Base-by-base conservation (phyloP, 2,329 filamentous ascomycete species). In the Juglanconis sp. region DNA sequence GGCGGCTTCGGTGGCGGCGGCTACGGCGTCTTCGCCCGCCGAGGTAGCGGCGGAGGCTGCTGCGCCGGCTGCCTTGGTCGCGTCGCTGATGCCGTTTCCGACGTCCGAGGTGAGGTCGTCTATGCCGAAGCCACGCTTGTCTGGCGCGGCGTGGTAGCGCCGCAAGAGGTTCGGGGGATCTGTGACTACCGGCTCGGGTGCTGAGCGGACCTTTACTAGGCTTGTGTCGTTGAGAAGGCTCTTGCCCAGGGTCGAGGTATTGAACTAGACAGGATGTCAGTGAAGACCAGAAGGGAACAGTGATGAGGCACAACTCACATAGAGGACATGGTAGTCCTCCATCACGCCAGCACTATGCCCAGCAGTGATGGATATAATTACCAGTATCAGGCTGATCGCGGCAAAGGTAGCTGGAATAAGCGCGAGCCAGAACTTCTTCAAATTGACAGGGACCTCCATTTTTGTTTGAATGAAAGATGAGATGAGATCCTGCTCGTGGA, bases 171-270 rank as follows among this genome's bases (percentile, higher is more conserved):
- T 61, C 13, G 66, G 69, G 35, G 65, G 65, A 1, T 66, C 67
- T 35, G 65, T 46, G 3, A 67, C 64, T 40, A 51, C 31, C n/a
- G 52, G 52, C 58, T 24, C 38, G 9, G 60, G 40, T 34, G 44
- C 36, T 34, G 44, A 48, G 10, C 53, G 57, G 44, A 15, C 53
- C 35, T 56, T 59, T 3, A 56, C 17, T 3, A 31, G 63, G 1
- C 65, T 67, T 24, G 42, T 56, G n/a, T 56, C 42, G 10, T 70
- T 67, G 35, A 78, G 63, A 17, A 76, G 69, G 54, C 75, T 71
- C 47, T 74, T 71, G 34, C 75, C 76, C 38, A 79, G 72, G 13
- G 68, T 66, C 17, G 76, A 76, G 60, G 75, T 75, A 68, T 79
- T 77, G 62, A 78, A 70, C 75, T 77, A 53, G 3, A 32, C 17